These are phyloP conservation scores for Lachancea sp. DNA, from an alignment of 805 yeast genomes.

Conservation along the genomic window DNA sequence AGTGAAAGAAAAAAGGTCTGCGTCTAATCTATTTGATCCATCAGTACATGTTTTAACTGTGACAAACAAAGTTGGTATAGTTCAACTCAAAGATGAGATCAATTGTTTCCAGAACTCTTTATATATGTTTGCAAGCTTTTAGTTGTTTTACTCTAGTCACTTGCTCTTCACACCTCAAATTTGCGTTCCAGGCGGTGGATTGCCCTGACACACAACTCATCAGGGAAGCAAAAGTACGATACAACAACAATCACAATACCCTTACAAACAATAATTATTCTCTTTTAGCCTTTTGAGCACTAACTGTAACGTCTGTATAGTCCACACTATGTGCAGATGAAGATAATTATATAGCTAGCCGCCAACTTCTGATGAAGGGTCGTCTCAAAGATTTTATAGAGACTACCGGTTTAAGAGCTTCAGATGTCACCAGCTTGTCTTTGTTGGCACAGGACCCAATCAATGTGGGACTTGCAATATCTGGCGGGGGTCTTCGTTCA, in stretches of 20 bases:
- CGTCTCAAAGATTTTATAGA: conserved; percentile 29
- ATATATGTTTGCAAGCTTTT: neutral
- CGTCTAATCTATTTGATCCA: neutral
- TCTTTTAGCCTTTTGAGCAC: neutral
- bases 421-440: conserved; percentile 27
- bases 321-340: conserved; percentile 16
- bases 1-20: neutral
- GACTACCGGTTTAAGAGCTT: conserved; percentile 31
- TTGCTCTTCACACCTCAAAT: neutral
- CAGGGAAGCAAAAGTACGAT: conserved; percentile 19
- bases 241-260: neutral
- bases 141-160: neutral
- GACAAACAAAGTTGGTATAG: no score
- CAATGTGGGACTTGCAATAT: conserved; percentile 32
- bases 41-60: no score
- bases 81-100: no score
- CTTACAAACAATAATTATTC: no score
- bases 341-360: conserved; percentile 16
- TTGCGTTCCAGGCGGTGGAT: conserved; percentile 16
- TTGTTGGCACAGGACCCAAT: conserved; percentile 24
- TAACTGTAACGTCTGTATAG: neutral
- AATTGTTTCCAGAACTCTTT: neutral
- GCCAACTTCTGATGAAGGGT: conserved; percentile 29
- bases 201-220: conserved; percentile 25
- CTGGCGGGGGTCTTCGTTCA: conserved; percentile 36